These are phyloP conservation scores for Acacia confusa DNA, from an alignment of 306 rosid species.

Conservation along the genomic window DNA sequence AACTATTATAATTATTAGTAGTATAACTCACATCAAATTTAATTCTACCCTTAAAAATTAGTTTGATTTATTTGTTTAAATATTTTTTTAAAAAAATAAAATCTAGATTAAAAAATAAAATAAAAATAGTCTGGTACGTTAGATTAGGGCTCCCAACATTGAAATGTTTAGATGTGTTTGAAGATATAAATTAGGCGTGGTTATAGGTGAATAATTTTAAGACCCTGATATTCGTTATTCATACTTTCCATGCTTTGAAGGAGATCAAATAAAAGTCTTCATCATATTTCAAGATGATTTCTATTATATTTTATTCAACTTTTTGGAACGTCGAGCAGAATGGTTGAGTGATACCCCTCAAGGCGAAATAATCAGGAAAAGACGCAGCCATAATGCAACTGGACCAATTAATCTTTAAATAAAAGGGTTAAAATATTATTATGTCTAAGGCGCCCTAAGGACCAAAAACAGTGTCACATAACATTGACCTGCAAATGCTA, in stretches of 20 bases:
- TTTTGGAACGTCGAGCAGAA: not conserved
- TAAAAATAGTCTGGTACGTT: not conserved
- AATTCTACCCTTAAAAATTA: no score
- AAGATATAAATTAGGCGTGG: not conserved
- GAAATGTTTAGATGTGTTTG: not conserved
- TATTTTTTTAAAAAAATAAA: not conserved
- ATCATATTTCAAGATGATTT: not conserved
- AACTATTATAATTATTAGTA: not conserved
- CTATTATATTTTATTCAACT: not conserved
- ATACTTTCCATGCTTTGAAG: not conserved
- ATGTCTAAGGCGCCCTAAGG: not conserved
- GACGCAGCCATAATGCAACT: not conserved
- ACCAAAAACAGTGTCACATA: not conserved
- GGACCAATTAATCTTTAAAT: not conserved
- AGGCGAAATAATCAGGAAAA: not conserved
- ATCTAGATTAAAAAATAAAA: not conserved
- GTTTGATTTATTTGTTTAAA: not conserved
- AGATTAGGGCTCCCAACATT: not conserved
- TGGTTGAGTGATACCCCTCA: no score
- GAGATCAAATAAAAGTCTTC: not conserved
- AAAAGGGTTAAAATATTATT: not conserved
- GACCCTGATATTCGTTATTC: not conserved
- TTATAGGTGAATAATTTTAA: not conserved
- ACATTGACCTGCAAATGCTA: not conserved
- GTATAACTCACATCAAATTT: not conserved